These are phyloP conservation scores for Phaffomyces thermotolerans DNA, from an alignment of 805 yeast species.

Conservation along the genomic window DNA sequence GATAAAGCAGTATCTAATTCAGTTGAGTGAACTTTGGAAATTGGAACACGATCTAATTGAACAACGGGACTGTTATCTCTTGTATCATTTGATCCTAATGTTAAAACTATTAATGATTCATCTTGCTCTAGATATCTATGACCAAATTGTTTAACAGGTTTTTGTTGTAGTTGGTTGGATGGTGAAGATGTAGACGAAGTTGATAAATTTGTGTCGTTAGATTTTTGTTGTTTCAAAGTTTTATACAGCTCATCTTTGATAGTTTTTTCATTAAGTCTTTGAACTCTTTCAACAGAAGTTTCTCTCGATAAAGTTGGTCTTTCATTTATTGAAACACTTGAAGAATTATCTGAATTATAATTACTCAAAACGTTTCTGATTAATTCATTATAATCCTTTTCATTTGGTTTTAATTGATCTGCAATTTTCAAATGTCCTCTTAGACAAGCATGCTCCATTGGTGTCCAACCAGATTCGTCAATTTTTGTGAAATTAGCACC, in stretches of 20 bases:
- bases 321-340: conserved; percentile 13
- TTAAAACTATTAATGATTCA: conserved; percentile 69
- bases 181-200: neutral
- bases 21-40: conserved; percentile 68
- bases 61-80: conserved; percentile 54
- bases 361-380: conserved; percentile 2
- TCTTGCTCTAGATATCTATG: conserved; percentile 56
- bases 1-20: conserved; percentile 86
- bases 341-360: conserved; percentile 6
- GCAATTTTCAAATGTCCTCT: conserved; percentile 79
- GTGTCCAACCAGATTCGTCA: conserved; percentile 92
- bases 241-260: conserved; percentile 16
- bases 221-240: conserved; percentile 7
- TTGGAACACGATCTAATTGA: conserved; percentile 64
- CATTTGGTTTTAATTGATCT: conserved; percentile 45
- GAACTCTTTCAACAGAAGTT: conserved; percentile 15
- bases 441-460: conserved; percentile 92
- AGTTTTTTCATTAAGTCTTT: conserved; percentile 9
- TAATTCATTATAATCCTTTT: conserved; percentile 29
- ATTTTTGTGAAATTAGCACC: conserved; percentile 48
- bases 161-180: conserved; percentile 10
- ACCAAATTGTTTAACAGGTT: conserved; percentile 78
- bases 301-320: conserved; percentile 2
- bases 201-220: neutral
- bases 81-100: conserved; percentile 80